Evolutionary conservation across 129 eudicot species (phyloP), one percentile per base, ranked within the genome.

Genomic region (Chrysanthemum seticuspe): DNA sequence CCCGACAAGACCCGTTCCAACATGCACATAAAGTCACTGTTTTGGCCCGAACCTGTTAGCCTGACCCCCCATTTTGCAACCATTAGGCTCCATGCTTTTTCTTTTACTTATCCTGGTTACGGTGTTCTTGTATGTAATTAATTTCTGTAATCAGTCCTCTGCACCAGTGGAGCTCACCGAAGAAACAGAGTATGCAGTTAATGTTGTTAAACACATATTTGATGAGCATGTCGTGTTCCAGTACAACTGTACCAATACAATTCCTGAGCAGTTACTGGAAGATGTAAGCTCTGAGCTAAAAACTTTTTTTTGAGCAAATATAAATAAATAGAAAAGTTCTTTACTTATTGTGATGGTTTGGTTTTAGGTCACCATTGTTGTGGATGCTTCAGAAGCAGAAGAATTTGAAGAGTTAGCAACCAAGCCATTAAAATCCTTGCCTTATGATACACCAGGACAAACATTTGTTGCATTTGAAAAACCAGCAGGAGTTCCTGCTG

Each of bases 181-280:
- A 86, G 96, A 94, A 82, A 94, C 98, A 58, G 98, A 94, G 73
- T 94, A 94, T 56, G 96, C 98, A 27, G 98, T 94, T 57, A 94
- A 90, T 76, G 96, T 83, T 75, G 93, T 94, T 72, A 94, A 94
- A 85, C 98, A 94, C 84, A 84, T 94, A 52, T 94, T 84, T 76
- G 92, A 94, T 76, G 78, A 74, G 47, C 97, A 94, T 57, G 82
- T 94, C 44, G 96, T 94, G 68, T 88, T 94, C 78, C 98, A 94
- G 83, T 94, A 90, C 87, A 94, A 94, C 84, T 90, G 97, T 89
- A 94, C 97, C 65, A 94, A 94, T 68, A 94, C 98, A 3, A 90
- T 94, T 13, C 98, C 98, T 15, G 96, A 94, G 78, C 97, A 90
- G 81, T 76, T 90, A 15, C 79, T 94, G 69, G 98, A 94, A 80